These are phyloP conservation scores for Pleurotus ostreatus DNA, from an alignment of 768 basidiomycete species.

Conservation along the genomic window DNA sequence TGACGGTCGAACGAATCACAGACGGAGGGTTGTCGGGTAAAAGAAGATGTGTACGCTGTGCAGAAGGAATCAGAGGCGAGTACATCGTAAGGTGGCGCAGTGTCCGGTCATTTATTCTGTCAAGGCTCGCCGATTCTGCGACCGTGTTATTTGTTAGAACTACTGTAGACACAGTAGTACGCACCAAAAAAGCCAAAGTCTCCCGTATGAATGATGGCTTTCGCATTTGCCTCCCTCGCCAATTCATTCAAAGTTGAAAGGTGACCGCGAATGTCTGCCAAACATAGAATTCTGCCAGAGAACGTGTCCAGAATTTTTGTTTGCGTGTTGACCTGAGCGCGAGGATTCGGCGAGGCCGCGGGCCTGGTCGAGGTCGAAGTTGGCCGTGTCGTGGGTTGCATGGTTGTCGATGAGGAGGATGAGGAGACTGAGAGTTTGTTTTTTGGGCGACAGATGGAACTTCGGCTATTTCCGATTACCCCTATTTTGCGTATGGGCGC, in stretches of 20 bases:
- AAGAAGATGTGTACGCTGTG: conserved; percentile 77
- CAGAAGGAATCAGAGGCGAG: conserved; percentile 86
- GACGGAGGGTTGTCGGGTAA: conserved; percentile 59
- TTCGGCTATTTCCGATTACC: conserved; percentile 1
- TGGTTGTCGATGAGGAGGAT: conserved; percentile 19
- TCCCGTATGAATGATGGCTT: conserved; percentile 94
- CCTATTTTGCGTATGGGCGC: background rate
- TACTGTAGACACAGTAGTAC: conserved; percentile 17
- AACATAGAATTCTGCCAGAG: conserved; percentile 88
- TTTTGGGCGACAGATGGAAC: background rate
- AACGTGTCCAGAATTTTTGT: conserved; percentile 74
- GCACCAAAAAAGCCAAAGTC: conserved; percentile 98
- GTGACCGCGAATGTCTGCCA: conserved; percentile 91
- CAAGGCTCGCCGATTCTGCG: conserved; percentile 73
- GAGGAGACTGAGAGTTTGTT: conserved; percentile 19
- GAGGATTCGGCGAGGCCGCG: conserved; percentile 51
- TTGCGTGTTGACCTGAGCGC: conserved; percentile 60
- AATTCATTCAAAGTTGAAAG: conserved; percentile 87
- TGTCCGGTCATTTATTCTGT: conserved; percentile 92
- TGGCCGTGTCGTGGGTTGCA: conserved; percentile 55
- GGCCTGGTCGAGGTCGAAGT: conserved; percentile 59
- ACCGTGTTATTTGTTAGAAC: background rate
- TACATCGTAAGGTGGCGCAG: conserved; percentile 95
- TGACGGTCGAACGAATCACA: conserved; percentile 68
- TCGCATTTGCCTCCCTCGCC: conserved; percentile 82